Conservation (phyloP, 164 flowering plant species). For the Aristolochia fimbriata region DNA sequence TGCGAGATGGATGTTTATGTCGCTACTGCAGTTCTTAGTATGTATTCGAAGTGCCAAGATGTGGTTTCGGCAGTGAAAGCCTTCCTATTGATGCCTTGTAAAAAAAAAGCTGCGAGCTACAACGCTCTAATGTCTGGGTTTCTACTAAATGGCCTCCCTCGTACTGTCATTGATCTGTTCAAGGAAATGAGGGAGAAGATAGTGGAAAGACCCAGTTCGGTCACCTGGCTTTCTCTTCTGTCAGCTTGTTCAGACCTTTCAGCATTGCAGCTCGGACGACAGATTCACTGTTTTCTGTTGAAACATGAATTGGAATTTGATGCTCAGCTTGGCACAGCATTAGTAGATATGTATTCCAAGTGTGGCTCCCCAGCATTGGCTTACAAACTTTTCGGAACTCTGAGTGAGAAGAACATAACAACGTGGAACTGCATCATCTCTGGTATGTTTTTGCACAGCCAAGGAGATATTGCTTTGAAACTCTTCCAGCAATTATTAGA, state of each 20-base stretch:
- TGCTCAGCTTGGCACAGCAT: conserved; percentile 48
- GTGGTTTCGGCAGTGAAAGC: conserved; percentile 30
- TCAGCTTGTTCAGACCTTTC: conserved; percentile 45
- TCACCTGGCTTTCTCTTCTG: conserved; percentile 47
- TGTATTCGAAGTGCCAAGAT: conserved; percentile 39
- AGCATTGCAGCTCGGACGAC: conserved; percentile 37
- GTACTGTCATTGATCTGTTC: conserved; percentile 31
- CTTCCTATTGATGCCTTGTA: conserved; percentile 31
- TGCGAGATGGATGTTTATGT: conserved; percentile 50
- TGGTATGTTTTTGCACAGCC: conserved; percentile 47
- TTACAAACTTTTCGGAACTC: conserved; percentile 30
- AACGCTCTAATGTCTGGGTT: conserved; percentile 57
- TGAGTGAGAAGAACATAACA: conserved; percentile 36
- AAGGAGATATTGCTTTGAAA: conserved; percentile 37
- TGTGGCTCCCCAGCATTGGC: conserved; percentile 47
- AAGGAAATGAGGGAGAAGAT: conserved; percentile 29
- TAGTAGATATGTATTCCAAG: conserved; percentile 65
- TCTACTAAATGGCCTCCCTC: conserved; percentile 30
- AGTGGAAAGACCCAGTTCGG: conserved; percentile 32
- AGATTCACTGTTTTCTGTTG: conserved; percentile 38
- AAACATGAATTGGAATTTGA: conserved; percentile 27
- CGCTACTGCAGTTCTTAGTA: conserved; percentile 42
- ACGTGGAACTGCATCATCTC: conserved; percentile 76
- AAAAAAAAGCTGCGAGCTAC: conserved; percentile 51
- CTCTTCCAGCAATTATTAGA: conserved; percentile 43